phyloP scores from a whole-genome alignment of 176 grass and related monocot species.

The Aegilops longissima region DNA sequence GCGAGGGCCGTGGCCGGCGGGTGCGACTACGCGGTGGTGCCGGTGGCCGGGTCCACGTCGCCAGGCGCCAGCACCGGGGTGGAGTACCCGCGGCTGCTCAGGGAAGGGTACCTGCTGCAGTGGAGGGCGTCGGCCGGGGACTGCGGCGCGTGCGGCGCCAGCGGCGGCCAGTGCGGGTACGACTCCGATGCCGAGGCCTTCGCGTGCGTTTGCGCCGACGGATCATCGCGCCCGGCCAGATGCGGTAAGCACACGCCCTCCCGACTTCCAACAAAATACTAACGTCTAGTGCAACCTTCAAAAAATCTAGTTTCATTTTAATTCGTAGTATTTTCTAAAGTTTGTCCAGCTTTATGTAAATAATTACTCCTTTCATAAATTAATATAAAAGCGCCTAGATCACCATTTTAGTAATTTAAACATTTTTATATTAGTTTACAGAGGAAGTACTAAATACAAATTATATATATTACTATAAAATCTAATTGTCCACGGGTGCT shows the following conservation, averaged over 20 bases:
- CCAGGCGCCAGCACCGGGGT: neutral
- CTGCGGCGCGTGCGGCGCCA: slow-evolving; percentile 41
- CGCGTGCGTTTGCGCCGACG: slow-evolving; percentile 52
- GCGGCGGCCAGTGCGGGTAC: slow-evolving; percentile 56
- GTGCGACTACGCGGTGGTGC: slow-evolving; percentile 22
- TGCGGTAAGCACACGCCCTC: slow-evolving; percentile 31
- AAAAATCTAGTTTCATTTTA: too few species aligned
- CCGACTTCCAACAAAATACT: neutral
- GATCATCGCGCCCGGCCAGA: neutral
- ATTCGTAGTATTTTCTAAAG: too few species aligned
- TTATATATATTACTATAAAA: too few species aligned
- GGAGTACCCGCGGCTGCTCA: slow-evolving; percentile 38
- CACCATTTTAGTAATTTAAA: too few species aligned
- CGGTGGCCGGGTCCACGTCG: slow-evolving; percentile 20
- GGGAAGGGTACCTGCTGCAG: slow-evolving; percentile 39
- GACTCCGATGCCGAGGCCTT: slow-evolving; percentile 17
- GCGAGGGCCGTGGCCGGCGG: neutral
- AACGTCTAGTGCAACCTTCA: too few species aligned
- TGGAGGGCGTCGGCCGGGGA: slow-evolving; percentile 38
- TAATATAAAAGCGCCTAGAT: too few species aligned
- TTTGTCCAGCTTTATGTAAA: too few species aligned
- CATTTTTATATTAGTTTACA: too few species aligned
- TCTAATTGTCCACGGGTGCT: too few species aligned
- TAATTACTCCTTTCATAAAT: too few species aligned
- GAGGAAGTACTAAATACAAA: too few species aligned